Evolutionary conservation across 1,139 yeast species (phyloP).

Genomic region (Diutina mesorugosa): DNA sequence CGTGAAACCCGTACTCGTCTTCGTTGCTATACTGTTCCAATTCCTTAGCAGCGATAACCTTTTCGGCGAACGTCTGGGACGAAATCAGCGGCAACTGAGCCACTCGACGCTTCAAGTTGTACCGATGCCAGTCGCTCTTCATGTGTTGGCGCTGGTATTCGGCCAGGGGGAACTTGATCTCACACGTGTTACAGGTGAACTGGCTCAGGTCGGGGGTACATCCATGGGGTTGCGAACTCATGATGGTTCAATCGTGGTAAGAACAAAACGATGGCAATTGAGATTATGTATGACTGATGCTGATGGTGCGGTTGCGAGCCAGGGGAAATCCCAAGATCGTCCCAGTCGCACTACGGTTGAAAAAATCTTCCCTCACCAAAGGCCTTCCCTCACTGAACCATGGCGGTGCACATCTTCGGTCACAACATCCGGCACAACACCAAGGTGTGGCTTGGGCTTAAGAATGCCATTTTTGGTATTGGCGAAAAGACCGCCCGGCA

Average conservation of each 20-base stretch:
- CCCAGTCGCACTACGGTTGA: neutral
- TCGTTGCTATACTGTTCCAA: conserved; percentile 15
- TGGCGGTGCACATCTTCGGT: conserved; percentile 72
- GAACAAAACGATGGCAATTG: neutral
- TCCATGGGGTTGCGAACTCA: neutral
- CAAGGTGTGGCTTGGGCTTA: conserved; percentile 50
- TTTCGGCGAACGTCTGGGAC: conserved; percentile 32
- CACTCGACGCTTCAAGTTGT: conserved; percentile 47
- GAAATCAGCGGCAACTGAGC: conserved; percentile 45
- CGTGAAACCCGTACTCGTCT: conserved; percentile 56
- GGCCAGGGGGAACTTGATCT: neutral
- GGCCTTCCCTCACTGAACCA: conserved; percentile 9
- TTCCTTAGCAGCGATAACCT: conserved; percentile 19
- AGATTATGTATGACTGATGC: neutral
- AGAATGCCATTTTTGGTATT: conserved; percentile 75
- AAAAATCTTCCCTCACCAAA: neutral
- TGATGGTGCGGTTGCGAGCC: neutral
- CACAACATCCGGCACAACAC: conserved; percentile 49
- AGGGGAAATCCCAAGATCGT: neutral
- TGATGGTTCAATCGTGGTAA: neutral
- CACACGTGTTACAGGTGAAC: neutral
- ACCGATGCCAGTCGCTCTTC: conserved; percentile 69
- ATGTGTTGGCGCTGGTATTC: conserved; percentile 33
- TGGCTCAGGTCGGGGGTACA: neutral
- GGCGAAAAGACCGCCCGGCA: conserved; percentile 64